phyloP scores from a whole-genome alignment of 768 basidiomycete genomes.

The Leccinum barrowsii region DNA sequence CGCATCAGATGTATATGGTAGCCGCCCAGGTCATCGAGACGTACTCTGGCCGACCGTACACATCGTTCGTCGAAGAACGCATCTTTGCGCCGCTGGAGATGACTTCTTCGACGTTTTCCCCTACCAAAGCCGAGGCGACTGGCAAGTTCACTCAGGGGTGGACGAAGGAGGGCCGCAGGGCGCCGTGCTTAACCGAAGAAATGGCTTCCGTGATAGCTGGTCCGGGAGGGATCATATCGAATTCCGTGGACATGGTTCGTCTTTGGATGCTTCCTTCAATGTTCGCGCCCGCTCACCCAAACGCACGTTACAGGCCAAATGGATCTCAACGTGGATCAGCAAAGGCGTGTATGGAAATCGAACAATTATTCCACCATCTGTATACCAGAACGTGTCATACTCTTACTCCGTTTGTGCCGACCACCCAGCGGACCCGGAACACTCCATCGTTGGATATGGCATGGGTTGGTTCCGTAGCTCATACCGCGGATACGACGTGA shows the following conservation, averaged over 20 bases:
- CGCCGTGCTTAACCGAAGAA: conserved; percentile 33
- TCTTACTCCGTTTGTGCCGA: conserved; percentile 25
- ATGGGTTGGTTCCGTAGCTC: conserved; percentile 41
- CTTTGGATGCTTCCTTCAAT: background rate
- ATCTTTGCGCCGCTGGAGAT: conserved; percentile 41
- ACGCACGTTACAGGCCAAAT: conserved; percentile 32
- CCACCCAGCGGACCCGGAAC: conserved; percentile 9
- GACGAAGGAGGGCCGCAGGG: conserved; percentile 29
- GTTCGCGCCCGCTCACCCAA: background rate
- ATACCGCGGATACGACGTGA: conserved; percentile 40
- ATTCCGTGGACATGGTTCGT: conserved; percentile 40
- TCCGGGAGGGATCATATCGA: conserved; percentile 44
- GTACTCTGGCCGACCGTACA: conserved; percentile 33
- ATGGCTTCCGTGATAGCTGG: conserved; percentile 30
- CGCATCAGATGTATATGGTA: conserved; percentile 38
- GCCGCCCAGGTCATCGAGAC: conserved; percentile 33
- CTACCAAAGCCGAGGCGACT: conserved; percentile 26
- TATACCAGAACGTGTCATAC: conserved; percentile 30
- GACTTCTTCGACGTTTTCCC: conserved; percentile 38
- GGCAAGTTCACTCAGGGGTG: conserved; percentile 36
- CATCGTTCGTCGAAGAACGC: conserved; percentile 39
- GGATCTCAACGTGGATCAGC: conserved; percentile 37
- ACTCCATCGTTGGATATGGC: conserved; percentile 37
- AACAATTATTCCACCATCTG: conserved; percentile 31
- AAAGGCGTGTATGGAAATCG: conserved; percentile 29